Evolutionary conservation across 2,329 filamentous ascomycete species (phyloP), one percentile per base, ranked within the genome.

Genomic region (Xylaria sp.): DNA sequence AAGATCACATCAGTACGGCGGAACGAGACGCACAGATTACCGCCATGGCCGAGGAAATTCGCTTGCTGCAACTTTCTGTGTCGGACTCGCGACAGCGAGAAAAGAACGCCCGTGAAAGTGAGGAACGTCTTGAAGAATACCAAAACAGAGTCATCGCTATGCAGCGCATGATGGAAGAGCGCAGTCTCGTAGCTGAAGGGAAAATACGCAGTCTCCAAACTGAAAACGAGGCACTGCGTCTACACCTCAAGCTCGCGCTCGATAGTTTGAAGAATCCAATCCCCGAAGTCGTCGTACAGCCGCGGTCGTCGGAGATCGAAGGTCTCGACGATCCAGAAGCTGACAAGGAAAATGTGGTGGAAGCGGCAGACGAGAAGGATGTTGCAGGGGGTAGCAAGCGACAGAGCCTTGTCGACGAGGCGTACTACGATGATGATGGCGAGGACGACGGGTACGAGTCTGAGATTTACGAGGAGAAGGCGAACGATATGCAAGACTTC

Each of bases 91-190:
- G 85, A 71, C 89, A 86, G 74, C 89, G 87, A 62, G 93, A 96
- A 81, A 91, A 93, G 78, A 93, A 94, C 75, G 75, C 74, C 13
- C 91, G 90, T 65, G 89, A 91, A 46, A 90, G 93, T 73, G 93
- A 94, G 72, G 93, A 96, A 79, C 91, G 91, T 74, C 84, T 99
- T 28, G 96, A 98, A 76, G 94, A 97, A 80, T 99, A 98, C 81
- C 96, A 99, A 83, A 90, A 90, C 73, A 92, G 94, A 76, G 96
- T 99, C 20, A 87, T 89, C 57, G 89, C 91, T 66, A 94, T 99
- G 92, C 94, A 98, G 81, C 90, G 94, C 69, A 89, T 97, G 81
- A 98, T 98, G 94, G 94, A 98, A 80, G 96, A 99, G 82, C 92
- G 91, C 72, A 90, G 92, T 69, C 91, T 97, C 80, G 92, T 98